Base-by-base conservation (phyloP, 257 asterid genomes). In the Hygrophila difformis region DNA sequence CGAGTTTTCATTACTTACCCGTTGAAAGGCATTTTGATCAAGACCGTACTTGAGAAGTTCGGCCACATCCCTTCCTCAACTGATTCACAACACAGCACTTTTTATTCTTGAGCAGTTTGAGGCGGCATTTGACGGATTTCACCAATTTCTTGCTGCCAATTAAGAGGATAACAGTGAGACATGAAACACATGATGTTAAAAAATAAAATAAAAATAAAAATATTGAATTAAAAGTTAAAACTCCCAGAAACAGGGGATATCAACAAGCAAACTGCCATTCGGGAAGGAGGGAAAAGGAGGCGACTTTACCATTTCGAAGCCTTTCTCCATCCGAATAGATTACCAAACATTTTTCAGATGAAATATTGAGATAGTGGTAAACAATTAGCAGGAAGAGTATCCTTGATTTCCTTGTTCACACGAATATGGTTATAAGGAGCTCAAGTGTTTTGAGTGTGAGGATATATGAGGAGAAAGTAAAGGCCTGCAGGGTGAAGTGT, bases 261-360 rank as follows among this genome's bases (percentile, higher is more conserved):
- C n/a, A n/a, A n/a, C n/a, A n/a, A n/a, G n/a, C n/a, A n/a, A n/a
- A n/a, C n/a, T n/a, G n/a, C n/a, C n/a, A n/a, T n/a, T n/a, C n/a
- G n/a, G n/a, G 8, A 22, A 2, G 13, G 15, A 36, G 18, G 1
- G 23, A 6, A 23, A 13, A 20, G 0, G 0, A 4, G 15, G 13
- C 8, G 18, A 8, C 28, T 11, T 0, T 54, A 86, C 96, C 94
- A 87, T 73, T 82, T 87, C 2, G 93, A 73, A 57, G 93, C 94
- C 66, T 80, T 83, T 71, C 84, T 71, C 94, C 97, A 87, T 8
- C 97, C 87, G 47, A 82, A 79, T 2, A 87, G 57, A 54, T 70
- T 13, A 47, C 65, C 77, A 57, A 87, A 65, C 89, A 87, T 74
- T 31, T 44, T 48, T 26, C 6, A 5, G 8, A 6, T 8, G 15